These are phyloP conservation scores for Phyllosticta citrichinensis DNA, from an alignment of 2,329 filamentous ascomycete species.

Conservation along the genomic window DNA sequence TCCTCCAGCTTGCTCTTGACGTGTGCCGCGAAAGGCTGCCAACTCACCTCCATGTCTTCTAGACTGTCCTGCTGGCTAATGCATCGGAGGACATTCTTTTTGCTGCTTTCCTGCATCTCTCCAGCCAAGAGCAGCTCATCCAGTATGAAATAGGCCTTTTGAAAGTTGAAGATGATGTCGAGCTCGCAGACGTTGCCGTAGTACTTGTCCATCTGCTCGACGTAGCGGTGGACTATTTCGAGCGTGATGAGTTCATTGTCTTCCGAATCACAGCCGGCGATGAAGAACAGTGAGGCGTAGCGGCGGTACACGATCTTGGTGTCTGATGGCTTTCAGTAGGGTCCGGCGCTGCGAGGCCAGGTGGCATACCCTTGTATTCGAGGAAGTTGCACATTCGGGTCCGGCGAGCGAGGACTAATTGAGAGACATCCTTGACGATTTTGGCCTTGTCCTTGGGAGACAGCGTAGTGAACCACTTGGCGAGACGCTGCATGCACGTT, in stretches of 20 bases:
- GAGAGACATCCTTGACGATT: conserved; percentile 98
- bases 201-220: conserved; percentile 99
- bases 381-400: conserved; percentile 99
- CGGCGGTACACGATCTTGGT: conserved; percentile 98
- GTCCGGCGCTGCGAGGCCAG: conserved; percentile 1
- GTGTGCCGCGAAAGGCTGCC: background rate
- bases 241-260: conserved; percentile 98
- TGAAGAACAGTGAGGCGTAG: conserved; percentile 98
- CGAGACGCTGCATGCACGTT: conserved; percentile 60
- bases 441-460: conserved; percentile 98
- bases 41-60: conserved; percentile 97
- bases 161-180: conserved; percentile 99
- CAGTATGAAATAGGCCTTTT: conserved; percentile 98
- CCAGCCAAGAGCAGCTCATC: conserved; percentile 92
- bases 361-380: conserved; percentile 79
- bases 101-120: conserved; percentile 97
- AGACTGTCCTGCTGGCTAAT: conserved; percentile 96
- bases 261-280: conserved; percentile 90
- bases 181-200: conserved; percentile 99
- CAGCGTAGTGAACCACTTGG: conserved; percentile 98
- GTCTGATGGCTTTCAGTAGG: conserved; percentile 47
- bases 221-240: conserved; percentile 97
- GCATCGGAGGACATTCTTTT: conserved; percentile 94
- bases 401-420: conserved; percentile 87
- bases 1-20: background rate